Evolutionary conservation across 345 rosid species (phyloP), one percentile per base, ranked within the genome.

Genomic region (Eucalyptus urophylla): DNA sequence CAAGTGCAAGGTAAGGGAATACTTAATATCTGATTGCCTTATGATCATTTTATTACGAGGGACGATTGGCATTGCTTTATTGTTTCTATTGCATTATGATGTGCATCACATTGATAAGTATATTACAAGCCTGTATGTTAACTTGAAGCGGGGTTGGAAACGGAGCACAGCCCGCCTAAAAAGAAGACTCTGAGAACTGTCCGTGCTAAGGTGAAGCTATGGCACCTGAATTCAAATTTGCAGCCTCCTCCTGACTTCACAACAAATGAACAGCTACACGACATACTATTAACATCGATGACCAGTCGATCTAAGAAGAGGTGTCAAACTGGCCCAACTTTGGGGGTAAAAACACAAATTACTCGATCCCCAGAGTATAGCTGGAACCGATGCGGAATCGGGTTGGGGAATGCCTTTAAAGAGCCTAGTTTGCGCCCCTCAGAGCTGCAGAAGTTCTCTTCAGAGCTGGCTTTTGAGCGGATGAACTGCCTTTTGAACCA

Each of bases 311-410:
- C 83, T 21, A 40, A 76, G 81, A 76, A 40, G 83, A 11, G 83
- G 47, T 80, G 91, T 93, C 93, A 93, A 88, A 93, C 93, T 4
- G 47, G 47, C 45, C 27, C 9, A 19, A 21, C 83, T 37, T 72
- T 11, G 14, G 43, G 80, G 80, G 40, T 31, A 16, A 31, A n/a
- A 65, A 29, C 37, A 65, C 37, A 65, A 65, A 14, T n/a, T 65
- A 65, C 88, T 93, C 86, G 53, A 93, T 93, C 89, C 90, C 92
- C 7, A 69, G 81, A 15, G 94, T 91, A 65, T 93, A 92, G 87
- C 90, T 89, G 45, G 94, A 93, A 72, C 93, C 92, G n/a, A 22
- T 89, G 45, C 47, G 1, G 47, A 21, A 76, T 22, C 15, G 47
- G 47, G 15, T 40, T 40, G 47, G 13, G 4, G 83, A 76, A 76